Base-by-base conservation (phyloP, 331 rosid species). In the Saraca asoca region DNA sequence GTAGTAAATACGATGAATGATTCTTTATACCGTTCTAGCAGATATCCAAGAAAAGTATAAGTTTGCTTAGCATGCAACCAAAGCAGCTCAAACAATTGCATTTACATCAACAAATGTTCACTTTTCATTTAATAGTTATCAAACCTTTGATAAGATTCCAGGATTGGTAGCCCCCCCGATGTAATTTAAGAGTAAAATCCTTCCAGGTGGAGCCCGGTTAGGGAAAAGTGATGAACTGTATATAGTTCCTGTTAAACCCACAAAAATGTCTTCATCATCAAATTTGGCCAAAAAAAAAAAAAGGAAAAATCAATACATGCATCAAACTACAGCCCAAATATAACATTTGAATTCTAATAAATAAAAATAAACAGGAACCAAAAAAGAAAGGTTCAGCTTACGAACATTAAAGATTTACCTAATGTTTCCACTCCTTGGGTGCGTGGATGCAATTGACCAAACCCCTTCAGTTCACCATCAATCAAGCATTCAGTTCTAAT, bases 141-240 rank as follows among this genome's bases (percentile, higher is more conserved):
- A 62, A 35, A 93, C 98, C 97, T 89, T 73, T 43, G 95, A 82
- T 74, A 87, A 43, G 75, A 90, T 90, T 52, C 80, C 95, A 38
- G 95, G 64, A 81, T 93, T 93, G 44, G 90, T 87, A 55, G 97
- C 95, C 70, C 98, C 98, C 81, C 98, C 98, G 66, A 93, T 87
- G 82, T 87, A 93, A 84, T 93, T 93, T 85, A 87, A 77, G 64
- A 93, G 98, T 42, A 93, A 82, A 49, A 93, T 81, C 87, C 96
- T 90, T 76, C 95, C 97, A 60, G 78, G 75, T 37, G 96, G 98
- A 57, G 95, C 95, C 73, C 98, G 87, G 80, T 85, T 84, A 53
- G 98, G 91, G 76, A 93, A 93, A 70, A 93, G 95, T 51, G 98
- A 85, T 14, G 98, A 90, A 84, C 98, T 93, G 84, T 93, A 93